Conservation (phyloP, 805 yeast species). For the Saccharomycopsis sp. region DNA sequence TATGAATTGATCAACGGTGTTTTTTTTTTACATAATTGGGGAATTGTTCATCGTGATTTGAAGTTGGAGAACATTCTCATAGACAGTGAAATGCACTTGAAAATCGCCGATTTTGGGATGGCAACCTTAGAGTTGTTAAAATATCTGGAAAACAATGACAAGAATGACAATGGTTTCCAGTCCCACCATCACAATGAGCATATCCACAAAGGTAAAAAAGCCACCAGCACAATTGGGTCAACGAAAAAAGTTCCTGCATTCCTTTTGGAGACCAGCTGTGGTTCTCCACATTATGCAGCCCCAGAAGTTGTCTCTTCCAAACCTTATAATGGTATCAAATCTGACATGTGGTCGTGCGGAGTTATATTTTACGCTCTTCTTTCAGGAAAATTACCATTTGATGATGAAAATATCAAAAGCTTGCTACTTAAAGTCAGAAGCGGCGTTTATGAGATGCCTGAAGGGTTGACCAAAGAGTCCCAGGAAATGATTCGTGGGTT, state of each 20-base stretch:
- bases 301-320: slow-evolving; percentile 78
- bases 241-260: slow-evolving; percentile 78
- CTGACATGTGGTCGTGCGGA: slow-evolving; percentile 87
- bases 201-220: slow-evolving; percentile 54
- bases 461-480: slow-evolving; percentile 53
- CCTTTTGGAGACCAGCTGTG: slow-evolving; percentile 72
- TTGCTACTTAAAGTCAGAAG: slow-evolving; percentile 66
- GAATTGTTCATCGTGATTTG: slow-evolving; percentile 74
- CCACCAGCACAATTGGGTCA: slow-evolving; percentile 52
- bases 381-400: slow-evolving; percentile 77
- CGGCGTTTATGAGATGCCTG: slow-evolving; percentile 68
- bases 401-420: slow-evolving; percentile 69
- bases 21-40: slow-evolving; percentile 71
- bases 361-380: slow-evolving; percentile 69
- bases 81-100: slow-evolving; percentile 56
- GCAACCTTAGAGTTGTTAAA: slow-evolving; percentile 57
- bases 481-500: slow-evolving; percentile 55
- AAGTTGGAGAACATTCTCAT: slow-evolving; percentile 72
- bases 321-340: slow-evolving; percentile 74
- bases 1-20: slow-evolving; percentile 72
- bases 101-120: slow-evolving; percentile 85
- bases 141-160: slow-evolving; percentile 41
- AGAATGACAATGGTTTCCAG: slow-evolving; percentile 72
- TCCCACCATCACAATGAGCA: slow-evolving; percentile 83
- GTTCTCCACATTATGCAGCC: slow-evolving; percentile 84